phyloP scores from a whole-genome alignment of 1,139 yeast species.

The Lodderomyces parapsilosis region DNA sequence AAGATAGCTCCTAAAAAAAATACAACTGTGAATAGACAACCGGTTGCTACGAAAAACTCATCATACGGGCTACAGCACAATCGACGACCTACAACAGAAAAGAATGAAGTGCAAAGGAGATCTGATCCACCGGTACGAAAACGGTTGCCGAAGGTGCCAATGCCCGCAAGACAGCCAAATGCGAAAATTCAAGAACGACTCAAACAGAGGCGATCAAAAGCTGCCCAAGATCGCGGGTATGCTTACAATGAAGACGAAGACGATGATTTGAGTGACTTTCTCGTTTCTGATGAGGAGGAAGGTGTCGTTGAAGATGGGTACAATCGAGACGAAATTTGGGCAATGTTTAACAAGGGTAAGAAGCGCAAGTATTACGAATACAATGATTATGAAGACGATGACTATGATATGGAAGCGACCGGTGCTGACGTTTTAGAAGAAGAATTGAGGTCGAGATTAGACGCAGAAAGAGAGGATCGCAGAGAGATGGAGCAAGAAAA shows the following conservation, averaged over 20 bases:
- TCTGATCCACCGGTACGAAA: not conserved
- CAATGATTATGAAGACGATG: constrained; percentile 59
- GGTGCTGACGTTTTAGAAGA: constrained; percentile 85
- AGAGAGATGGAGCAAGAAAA: constrained; percentile 60
- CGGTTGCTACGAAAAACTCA: not conserved
- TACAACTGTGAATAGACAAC: not conserved
- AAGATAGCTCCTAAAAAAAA: not conserved
- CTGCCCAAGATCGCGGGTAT: not conserved
- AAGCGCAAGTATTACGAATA: constrained; percentile 44
- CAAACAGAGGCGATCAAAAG: constrained; percentile 4
- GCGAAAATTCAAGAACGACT: constrained; percentile 28
- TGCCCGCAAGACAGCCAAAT: constrained; percentile 21
- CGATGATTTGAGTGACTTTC: constrained; percentile 48
- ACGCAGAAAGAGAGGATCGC: constrained; percentile 65
- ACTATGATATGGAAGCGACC: constrained; percentile 91
- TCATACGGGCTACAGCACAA: not conserved
- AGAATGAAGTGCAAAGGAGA: constrained; percentile 1
- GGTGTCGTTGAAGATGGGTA: constrained; percentile 31
- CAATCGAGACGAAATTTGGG: constrained; percentile 87
- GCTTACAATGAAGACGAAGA: constrained; percentile 16
- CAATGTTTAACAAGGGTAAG: constrained; percentile 69
- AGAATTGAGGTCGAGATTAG: constrained; percentile 61
- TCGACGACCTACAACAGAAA: not conserved
- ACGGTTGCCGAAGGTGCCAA: constrained; percentile 10
- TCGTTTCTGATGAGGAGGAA: constrained; percentile 58